These are phyloP conservation scores for Goniomonas avonlea DNA, from an alignment of 78 protist species.

Conservation along the genomic window DNA sequence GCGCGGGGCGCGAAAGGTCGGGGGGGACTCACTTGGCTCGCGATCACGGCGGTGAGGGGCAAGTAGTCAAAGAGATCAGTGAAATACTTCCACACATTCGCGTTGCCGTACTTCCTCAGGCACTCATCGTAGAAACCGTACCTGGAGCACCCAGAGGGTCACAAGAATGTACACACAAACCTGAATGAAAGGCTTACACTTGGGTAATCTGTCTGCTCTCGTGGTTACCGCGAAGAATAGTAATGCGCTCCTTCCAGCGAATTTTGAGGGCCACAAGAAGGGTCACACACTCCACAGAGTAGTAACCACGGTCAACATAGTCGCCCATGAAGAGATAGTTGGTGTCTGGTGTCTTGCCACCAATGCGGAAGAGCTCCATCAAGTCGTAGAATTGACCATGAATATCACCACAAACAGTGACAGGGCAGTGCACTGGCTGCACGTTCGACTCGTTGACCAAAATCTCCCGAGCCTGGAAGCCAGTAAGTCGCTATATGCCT, in stretches of 20 bases:
- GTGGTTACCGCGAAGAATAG: conserved; percentile 88
- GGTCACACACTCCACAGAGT: conserved; percentile 58
- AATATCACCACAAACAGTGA: conserved; percentile 66
- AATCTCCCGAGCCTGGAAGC: background rate
- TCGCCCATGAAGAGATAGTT: conserved; percentile 73
- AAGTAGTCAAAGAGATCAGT: conserved; percentile 84
- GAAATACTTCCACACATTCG: conserved; percentile 84
- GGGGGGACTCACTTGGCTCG: background rate
- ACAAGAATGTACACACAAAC: background rate
- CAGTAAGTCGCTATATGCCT: background rate
- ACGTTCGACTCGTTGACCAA: conserved; percentile 30
- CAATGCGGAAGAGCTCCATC: conserved; percentile 46
- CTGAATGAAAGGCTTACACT: conserved; percentile 40
- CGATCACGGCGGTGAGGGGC: conserved; percentile 81
- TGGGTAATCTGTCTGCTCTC: conserved; percentile 90
- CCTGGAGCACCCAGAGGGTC: background rate
- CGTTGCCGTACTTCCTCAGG: conserved; percentile 77
- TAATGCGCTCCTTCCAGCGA: conserved; percentile 45
- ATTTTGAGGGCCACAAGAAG: conserved; percentile 60
- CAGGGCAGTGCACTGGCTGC: conserved; percentile 4
- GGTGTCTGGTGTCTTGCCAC: conserved; percentile 11
- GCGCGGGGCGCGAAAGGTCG: background rate
- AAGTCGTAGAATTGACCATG: conserved; percentile 67
- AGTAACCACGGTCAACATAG: conserved; percentile 65
- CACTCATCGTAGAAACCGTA: conserved; percentile 95